Conservation (phyloP, 192 early-diverging fungal genomes). For the Umbelopsis sp. region DNA sequence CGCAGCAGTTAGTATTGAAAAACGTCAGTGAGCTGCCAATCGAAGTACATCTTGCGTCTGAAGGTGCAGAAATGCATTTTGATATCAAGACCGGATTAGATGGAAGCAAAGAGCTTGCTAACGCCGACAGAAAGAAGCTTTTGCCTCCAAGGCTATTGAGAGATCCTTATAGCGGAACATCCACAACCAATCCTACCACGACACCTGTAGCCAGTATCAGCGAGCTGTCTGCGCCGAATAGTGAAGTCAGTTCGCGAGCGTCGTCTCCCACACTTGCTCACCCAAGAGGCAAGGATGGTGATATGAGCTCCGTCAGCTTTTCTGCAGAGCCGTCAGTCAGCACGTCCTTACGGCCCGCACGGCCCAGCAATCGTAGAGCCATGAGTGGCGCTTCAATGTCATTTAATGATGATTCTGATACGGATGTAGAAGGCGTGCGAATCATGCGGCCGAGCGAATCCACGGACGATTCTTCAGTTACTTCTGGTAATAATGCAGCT, state of each 20-base stretch:
- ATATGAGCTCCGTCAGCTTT: slow-evolving; percentile 13
- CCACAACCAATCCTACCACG: slow-evolving; percentile 32
- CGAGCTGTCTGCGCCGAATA: slow-evolving; percentile 53
- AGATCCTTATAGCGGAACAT: slow-evolving; percentile 1
- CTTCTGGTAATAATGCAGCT: not conserved
- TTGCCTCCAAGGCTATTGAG: not conserved
- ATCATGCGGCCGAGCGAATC: not conserved
- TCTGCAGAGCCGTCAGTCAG: not conserved
- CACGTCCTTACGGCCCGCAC: not conserved
- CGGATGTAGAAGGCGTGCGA: slow-evolving; percentile 15
- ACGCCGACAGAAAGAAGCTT: slow-evolving; percentile 14
- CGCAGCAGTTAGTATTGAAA: slow-evolving; percentile 75
- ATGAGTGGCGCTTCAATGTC: slow-evolving; percentile 6
- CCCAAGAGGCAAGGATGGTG: slow-evolving; percentile 17
- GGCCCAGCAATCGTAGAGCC: slow-evolving; percentile 1
- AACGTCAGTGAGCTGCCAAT: slow-evolving; percentile 79
- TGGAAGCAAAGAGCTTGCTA: not conserved
- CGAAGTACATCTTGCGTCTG: slow-evolving; percentile 73
- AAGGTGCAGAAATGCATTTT: slow-evolving; percentile 61
- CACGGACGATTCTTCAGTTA: slow-evolving; percentile 2
- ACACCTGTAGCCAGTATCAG: slow-evolving; percentile 43
- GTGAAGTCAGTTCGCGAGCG: slow-evolving; percentile 49
- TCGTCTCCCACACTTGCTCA: slow-evolving; percentile 45
- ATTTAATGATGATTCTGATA: slow-evolving; percentile 22
- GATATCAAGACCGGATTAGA: slow-evolving; percentile 47